Evolutionary conservation across 768 basidiomycete genomes (phyloP), one percentile per base, ranked within the genome.

Genomic region (Collybia nuda): DNA sequence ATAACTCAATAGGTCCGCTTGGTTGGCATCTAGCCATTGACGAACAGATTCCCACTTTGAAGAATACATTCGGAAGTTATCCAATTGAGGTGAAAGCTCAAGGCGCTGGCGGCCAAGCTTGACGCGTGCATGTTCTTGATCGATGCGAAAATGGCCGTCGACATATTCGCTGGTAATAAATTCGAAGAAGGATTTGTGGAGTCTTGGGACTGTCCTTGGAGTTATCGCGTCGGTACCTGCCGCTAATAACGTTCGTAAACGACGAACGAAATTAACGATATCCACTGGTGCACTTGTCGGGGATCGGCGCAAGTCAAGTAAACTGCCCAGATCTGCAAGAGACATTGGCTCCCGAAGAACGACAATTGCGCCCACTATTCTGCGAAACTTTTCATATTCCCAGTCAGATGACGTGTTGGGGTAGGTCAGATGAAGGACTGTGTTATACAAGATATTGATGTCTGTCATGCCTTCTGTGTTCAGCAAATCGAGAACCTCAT

Each of bases 181-280:
- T 19, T 58, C 57, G 37, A 44, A 52, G 22, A 61, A 54, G 9
- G 57, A 61, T 44, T 48, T 55, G 41, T 60, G 59, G 11, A 60
- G 28, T 21, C 59, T 51, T 5, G 59, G 59, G 18, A 56, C 36
- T 35, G 59, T 57, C 24, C 37, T 14, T 12, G 40, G 37, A 11
- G 48, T 42, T 19, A 60, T 44, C 4, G 47, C 44, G 14, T 49
- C 50, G 9, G 49, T 44, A 17, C 58, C 58, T 8, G 48, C 35
- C 1, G 57, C 56, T 24, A 60, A 35, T 15, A 60, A 40, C 5
- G 59, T 51, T 38, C 57, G 53, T 6, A 61, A 51, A 12, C 53
- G 54, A 21, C 44, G 53, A 45, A 61, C 48, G 17, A 54, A 55
- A 15, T 54, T 40, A 5, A 41, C 14, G 15, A 56, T 44, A 24